Evolutionary conservation across 768 basidiomycete genomes (phyloP).

Genomic region (Amyloporia xantha): DNA sequence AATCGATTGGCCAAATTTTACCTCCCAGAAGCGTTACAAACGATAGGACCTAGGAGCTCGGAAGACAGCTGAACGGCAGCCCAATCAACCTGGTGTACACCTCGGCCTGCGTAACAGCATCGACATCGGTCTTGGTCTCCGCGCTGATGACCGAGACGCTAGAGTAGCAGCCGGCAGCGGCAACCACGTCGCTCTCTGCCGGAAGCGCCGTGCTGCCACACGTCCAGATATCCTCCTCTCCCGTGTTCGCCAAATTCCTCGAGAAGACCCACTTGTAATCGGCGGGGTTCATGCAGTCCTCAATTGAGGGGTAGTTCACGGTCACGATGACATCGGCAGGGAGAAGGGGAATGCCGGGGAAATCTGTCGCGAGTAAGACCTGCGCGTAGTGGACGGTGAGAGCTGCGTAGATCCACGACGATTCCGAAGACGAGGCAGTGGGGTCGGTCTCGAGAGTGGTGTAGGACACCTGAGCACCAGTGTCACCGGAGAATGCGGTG

Average conservation of each 20-base stretch:
- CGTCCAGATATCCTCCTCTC: conserved; percentile 34
- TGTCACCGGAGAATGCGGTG: conserved; percentile 25
- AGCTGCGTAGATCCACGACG: conserved; percentile 15
- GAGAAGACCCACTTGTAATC: conserved; percentile 41
- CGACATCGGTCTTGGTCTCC: conserved; percentile 36
- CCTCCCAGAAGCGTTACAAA: no score
- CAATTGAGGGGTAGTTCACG: conserved; percentile 40
- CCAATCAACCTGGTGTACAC: conserved; percentile 32
- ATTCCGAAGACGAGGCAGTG: conserved; percentile 11
- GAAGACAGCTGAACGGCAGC: conserved; percentile 16
- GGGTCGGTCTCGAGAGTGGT: conserved; percentile 19
- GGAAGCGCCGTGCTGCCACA: conserved; percentile 40
- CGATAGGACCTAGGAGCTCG: not conserved
- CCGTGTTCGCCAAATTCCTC: conserved; percentile 27
- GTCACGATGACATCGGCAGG: conserved; percentile 38
- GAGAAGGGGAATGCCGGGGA: conserved; percentile 26
- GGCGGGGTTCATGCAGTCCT: conserved; percentile 28
- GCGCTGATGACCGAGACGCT: conserved; percentile 35
- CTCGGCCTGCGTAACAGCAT: conserved; percentile 32
- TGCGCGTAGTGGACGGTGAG: conserved; percentile 16
- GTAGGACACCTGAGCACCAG: conserved; percentile 20
- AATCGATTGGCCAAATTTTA: no score
- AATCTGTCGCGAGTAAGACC: conserved; percentile 13
- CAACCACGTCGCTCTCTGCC: conserved; percentile 35
- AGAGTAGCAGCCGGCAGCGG: conserved; percentile 32